Base-by-base conservation (phyloP, 192 early-diverging fungal species). In the Coemansia sp. region DNA sequence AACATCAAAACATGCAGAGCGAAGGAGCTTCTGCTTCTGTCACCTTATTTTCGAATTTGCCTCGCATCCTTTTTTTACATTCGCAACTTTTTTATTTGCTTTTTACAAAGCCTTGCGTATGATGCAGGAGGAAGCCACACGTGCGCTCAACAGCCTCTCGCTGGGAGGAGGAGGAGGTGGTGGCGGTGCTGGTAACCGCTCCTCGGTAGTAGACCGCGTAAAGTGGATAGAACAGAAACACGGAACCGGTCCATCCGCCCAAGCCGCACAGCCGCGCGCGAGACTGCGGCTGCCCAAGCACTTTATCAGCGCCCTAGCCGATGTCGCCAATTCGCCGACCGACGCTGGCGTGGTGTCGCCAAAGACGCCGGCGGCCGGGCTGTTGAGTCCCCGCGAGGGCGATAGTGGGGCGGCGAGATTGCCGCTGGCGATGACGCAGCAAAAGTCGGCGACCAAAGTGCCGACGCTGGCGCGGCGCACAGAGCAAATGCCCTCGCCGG, bases 171-270 rank as follows among this genome's bases (percentile, higher is more conserved):
- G n/a, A n/a, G n/a, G 36, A 37, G 36, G 43, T 18, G 36, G 45
- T 11, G 42, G 42, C 16, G 57, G 52, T 31, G 52, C 26, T 6
- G 48, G 55, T 6, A 64, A 60, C 21, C 56, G 64, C 65, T 76
- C 74, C 34, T 77, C 75, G 25, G 78, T 81, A 23, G 28, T 75
- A 36, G 78, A 81, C 65, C 68, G 78, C 12, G 66, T 81, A 8
- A 74, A 73, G 23, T 81, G 73, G 73, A 81, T 81, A 48, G 78
- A 81, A 21, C 61, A 81, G 42, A 72, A 69, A 1, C 78, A 81
- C 16, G 56, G 56, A 10, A 20, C 18, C 34, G 78, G 72, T 0
- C 37, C 65, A 9, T 14, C 48, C 23, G 38, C 37, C 16, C 34
- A 70, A 26, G 41, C 26, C 13, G 52, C 57, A 9, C 52, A 61